A percentile compares a stretch with the other conserved stretches of the same genome.
phyloP scores from a whole-genome alignment of 176 grass and related monocot genomes.

The Saccharum officinarum region DNA sequence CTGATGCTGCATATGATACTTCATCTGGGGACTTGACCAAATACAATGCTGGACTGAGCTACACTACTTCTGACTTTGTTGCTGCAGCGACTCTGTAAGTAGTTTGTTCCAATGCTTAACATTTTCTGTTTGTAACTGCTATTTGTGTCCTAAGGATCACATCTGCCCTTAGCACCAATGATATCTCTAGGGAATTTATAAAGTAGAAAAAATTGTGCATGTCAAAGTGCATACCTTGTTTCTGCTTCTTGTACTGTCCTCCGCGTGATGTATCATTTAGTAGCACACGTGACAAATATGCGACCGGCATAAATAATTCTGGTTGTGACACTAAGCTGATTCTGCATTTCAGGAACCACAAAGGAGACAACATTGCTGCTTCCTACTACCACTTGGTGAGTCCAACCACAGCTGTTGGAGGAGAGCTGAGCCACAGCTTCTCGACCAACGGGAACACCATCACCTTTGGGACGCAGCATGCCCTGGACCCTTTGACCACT shows the following conservation, averaged over 20 bases:
- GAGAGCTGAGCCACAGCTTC: slow-evolving; percentile 66
- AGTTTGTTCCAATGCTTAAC: slow-evolving; percentile 3
- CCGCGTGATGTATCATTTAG: background rate
- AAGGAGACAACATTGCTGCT: slow-evolving; percentile 57
- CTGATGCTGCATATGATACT: slow-evolving; percentile 74
- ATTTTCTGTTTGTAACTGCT: background rate
- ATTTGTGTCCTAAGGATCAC: background rate
- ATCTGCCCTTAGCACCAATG: background rate
- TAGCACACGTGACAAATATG: background rate
- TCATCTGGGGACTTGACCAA: slow-evolving; percentile 62
- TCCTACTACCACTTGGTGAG: slow-evolving; percentile 78
- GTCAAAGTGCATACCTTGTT: background rate
- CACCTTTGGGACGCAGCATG: slow-evolving; percentile 58
- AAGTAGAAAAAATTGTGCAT: background rate
- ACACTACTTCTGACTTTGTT: slow-evolving; percentile 47
- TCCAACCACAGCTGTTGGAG: slow-evolving; percentile 59
- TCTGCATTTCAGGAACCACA: slow-evolving; percentile 61
- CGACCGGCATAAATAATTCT: background rate
- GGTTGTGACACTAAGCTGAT: background rate
- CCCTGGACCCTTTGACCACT: slow-evolving; percentile 54
- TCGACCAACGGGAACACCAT: slow-evolving; percentile 64
- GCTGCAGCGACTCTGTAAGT: slow-evolving; percentile 69
- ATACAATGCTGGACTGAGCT: slow-evolving; percentile 72
- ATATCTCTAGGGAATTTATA: background rate
- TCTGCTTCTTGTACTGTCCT: background rate